Base-by-base conservation (phyloP, 1,284 basidiomycete genomes). In the Kwoniella shivajii region DNA sequence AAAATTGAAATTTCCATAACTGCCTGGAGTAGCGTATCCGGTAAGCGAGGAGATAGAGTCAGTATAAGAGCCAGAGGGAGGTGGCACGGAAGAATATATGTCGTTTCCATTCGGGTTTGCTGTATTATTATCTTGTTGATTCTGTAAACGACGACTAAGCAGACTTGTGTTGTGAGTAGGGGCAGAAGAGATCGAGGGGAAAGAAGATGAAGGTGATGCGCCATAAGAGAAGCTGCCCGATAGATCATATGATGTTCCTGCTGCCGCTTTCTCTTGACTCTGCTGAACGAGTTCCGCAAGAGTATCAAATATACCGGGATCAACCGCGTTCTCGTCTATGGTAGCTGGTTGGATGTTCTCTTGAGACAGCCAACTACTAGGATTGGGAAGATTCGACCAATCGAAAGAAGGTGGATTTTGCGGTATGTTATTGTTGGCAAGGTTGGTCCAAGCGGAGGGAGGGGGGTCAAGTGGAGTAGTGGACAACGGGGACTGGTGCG, bases 401-500 rank as follows among this genome's bases (percentile, higher is more conserved):
- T 62, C 56, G 22, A 59, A 62, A 16, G 56, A 49, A 20, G 42
- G 44, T 14, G 50, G 43, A 24, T 37, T 33, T 22, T 51, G 50
- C 13, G 22, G 18, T 11, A 20, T 29, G 31, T 30, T 30, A 4
- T 29, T 43, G 16, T 38, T 47, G 10, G 20, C 27, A 10, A 31
- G 18, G 13, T 24, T 37, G 24, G 26, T 44, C 69, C 72, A 73
- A 2, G 66, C 61, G 4, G 68, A 63, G 3, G 68, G 58, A 26
- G 72, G 65, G 1, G 61, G 61, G 6, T 73, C 71, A 4, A 72
- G 39, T 0, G 71, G 71, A 5, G 72, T 72, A 2, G 69, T 69
- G 1, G 62, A 65, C 42, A 51, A 36, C 13, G 22, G 30, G 1
- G 37, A 18, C 29, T 22, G 30, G 6, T 42, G 33, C 4, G 20